Base-by-base conservation (phyloP, 768 basidiomycete species). In the Hericium coralloides region DNA sequence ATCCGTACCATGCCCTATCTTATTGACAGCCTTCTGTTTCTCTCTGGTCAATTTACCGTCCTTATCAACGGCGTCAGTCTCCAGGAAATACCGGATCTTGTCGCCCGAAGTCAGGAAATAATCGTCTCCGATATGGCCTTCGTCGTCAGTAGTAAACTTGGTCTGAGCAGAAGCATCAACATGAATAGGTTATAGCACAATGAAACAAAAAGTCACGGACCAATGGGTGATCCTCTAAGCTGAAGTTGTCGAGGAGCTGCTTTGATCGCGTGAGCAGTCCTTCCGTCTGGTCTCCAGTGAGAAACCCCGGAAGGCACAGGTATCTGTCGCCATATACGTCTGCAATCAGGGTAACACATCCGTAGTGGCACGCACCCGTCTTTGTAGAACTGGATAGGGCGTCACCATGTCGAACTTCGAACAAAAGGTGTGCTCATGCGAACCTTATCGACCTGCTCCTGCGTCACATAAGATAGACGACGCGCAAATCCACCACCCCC, bases 41-140 rank as follows among this genome's bases (percentile, higher is more conserved):
- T 82, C 79, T 56, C 82, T 74, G 1, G 77, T 79, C 68, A 99
- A 78, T 63, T 83, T 84, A 2, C 92, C 88, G 36, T 80, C 68
- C 23, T 72, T 63, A 59, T 84, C 80, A 6, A 97, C 75, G 0
- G 95, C 92, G 52, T 87, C 92, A 63, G 91, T 86, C 67, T 98
- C 97, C 47, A 99, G 75, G 70, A 99, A 98, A 70, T 85, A 98
- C 6, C 89, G 84, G 58, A 98, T 91, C 77, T 97, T 97, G 70
- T 98, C 92, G 2, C 92, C 92, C 1, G 92, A 94, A 31, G 74
- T 80, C 49, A 99, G 74, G 66, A 99, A 99, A 70, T 98, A 98
- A 36, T 92, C 84, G 66, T 98, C 94, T 0, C 94, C 94, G 23
- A 92, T 78, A 63, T 93, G 90, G 54, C 85, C 76, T 57, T 80